These are phyloP conservation scores for Carex pumila DNA, from an alignment of 176 grass and related monocot species.

Conservation along the genomic window DNA sequence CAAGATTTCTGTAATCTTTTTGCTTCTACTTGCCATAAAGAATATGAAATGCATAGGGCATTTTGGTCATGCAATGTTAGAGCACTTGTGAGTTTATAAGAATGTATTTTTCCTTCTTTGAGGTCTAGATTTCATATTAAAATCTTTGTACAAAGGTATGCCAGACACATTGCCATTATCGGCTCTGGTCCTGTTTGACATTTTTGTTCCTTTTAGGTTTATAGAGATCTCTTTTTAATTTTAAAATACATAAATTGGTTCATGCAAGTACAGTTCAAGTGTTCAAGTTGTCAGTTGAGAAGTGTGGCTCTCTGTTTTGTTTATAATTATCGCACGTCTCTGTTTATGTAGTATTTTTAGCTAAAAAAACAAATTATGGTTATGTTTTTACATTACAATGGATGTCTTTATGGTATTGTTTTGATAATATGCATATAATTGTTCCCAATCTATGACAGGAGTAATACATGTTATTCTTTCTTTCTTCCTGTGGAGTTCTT, in stretches of 20 bases:
- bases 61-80: not conserved
- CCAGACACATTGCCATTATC: not conserved
- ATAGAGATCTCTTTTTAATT: not conserved
- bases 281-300: slow-evolving; percentile 2
- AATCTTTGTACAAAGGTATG: not conserved
- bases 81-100: not conserved
- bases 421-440: not conserved
- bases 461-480: too few species aligned
- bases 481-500: not conserved
- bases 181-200: not conserved
- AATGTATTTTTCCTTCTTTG: not conserved
- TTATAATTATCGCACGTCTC: not conserved
- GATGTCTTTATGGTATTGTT: not conserved
- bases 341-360: not conserved
- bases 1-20: not conserved
- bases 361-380: not conserved
- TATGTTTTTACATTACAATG: not conserved
- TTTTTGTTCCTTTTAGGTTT: not conserved
- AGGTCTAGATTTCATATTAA: not conserved
- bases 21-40: not conserved
- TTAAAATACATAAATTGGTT: not conserved
- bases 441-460: not conserved
- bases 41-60: not conserved
- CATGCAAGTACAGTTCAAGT: not conserved
- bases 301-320: not conserved